These are phyloP conservation scores for Apodospora peruviana DNA, from an alignment of 495 filamentous ascomycete genomes.

Conservation along the genomic window DNA sequence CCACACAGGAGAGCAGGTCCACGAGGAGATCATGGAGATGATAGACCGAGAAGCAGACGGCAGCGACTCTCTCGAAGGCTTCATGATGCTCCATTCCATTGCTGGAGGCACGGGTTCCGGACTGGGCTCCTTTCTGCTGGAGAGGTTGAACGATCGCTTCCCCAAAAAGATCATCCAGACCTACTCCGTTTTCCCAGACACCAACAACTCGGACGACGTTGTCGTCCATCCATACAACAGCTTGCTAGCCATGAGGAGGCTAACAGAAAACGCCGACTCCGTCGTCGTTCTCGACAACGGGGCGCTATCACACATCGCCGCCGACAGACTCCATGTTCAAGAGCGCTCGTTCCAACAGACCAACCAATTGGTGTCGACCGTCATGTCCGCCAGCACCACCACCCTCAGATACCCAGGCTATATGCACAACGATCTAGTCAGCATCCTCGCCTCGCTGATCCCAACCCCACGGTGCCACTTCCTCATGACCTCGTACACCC, in stretches of 20 bases:
- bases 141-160: constrained; percentile 93
- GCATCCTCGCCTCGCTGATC: constrained; percentile 92
- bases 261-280: constrained; percentile 95
- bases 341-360: constrained; percentile 94
- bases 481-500: constrained; percentile 95
- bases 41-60: constrained; percentile 98
- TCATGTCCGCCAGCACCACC: constrained; percentile 97
- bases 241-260: constrained; percentile 78
- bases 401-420: constrained; percentile 96
- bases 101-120: constrained; percentile 95
- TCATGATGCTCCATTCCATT: constrained; percentile 98
- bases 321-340: constrained; percentile 88
- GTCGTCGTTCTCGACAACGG: constrained; percentile 98
- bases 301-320: constrained; percentile 87
- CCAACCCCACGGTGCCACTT: constrained; percentile 96
- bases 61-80: constrained; percentile 95
- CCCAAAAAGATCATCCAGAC: constrained; percentile 99
- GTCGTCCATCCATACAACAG: constrained; percentile 99
- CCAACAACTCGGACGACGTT: constrained; percentile 74
- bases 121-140: constrained; percentile 89
- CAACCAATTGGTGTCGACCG: constrained; percentile 94
- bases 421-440: constrained; percentile 98
- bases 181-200: constrained; percentile 96
- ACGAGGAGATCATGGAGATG: constrained; percentile 99
- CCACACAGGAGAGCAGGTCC: constrained; percentile 81